These are phyloP conservation scores for Puccinia novopanici DNA, from an alignment of 1,284 basidiomycete species.

Conservation along the genomic window DNA sequence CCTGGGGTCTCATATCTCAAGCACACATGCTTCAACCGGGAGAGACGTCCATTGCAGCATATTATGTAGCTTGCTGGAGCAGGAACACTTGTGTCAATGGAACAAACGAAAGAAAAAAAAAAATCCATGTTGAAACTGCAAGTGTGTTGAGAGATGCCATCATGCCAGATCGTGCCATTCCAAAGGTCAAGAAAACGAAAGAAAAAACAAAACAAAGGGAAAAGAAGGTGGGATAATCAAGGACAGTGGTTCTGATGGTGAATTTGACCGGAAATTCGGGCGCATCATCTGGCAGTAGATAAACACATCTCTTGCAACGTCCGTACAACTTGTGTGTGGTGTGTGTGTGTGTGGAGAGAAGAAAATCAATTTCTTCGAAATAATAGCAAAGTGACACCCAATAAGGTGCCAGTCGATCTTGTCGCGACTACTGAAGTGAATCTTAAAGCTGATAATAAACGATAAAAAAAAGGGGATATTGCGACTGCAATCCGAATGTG, in stretches of 20 bases:
- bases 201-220: too few species aligned
- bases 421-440: not conserved
- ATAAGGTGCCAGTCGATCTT: not conserved
- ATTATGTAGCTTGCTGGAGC: too few species aligned
- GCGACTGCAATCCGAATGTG: conserved; percentile 4
- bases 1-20: too few species aligned
- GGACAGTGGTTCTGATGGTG: not conserved
- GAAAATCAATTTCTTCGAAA: conserved; percentile 8
- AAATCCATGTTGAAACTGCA: too few species aligned
- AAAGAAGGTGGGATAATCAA: conserved; percentile 3
- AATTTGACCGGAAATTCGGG: conserved; percentile 4
- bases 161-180: not conserved
- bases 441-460: not conserved
- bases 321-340: too few species aligned
- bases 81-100: too few species aligned
- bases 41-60: too few species aligned
- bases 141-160: not conserved
- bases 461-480: not conserved
- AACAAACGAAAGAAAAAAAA: too few species aligned
- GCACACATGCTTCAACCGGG: too few species aligned
- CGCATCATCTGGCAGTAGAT: too few species aligned
- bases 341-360: not conserved
- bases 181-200: not conserved
- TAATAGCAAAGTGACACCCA: not conserved
- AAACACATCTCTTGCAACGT: not conserved